Base-by-base conservation (phyloP, 176 grass and related monocot genomes). In the Lolium perenne region DNA sequence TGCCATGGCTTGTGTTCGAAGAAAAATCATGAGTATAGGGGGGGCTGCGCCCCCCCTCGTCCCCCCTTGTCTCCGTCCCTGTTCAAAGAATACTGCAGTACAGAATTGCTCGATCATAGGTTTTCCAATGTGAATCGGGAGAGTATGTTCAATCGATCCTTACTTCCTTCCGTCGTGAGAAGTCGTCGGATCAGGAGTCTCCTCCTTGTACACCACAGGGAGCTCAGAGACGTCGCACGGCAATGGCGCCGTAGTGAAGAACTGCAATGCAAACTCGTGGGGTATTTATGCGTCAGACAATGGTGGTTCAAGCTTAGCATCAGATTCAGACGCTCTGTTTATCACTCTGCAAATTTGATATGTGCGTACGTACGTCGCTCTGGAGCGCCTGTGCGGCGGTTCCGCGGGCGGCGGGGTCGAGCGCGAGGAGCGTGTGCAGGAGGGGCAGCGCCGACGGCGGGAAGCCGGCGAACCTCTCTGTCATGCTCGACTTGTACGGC, bases 341-440 rank as follows among this genome's bases (percentile, higher is more conserved):
- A 6, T 14, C 60, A 13, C 11, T 63, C 60, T 63, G 22, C 10
- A 6, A 14, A 26, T 32, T 8, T 22, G 4, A 14, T 2, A 7
- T 10, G 49, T 29, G 16, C 0, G 5, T 4, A 18, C 80, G 50
- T 71, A 94, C 93, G 32, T 76, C 50, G 57, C 80, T 94, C 83
- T 94, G 73, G 25, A 92, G 86, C 69, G 90, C 93, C n/a, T 84
- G 72, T 1, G 10, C 82, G 72, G 93, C 87, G 49, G 93, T 88
- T 41, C 87, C 90, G 21, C 93, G 93, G 22, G 58, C 64, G 8
- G 75, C 63, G 0, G 90, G 90, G 47, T 95, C 93, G 50, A 92
- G 85, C 6, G 88, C 73, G 58, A 95, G 90, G 65, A 95, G 90
- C 20, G 77, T 83, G 53, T 62, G 9, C 45, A 95, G 83, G 18